Percentiles rank a stretch among this genome's conserved stretches.
Conservation (phyloP, 2,329 filamentous ascomycete species). For the Sphaceloma murrayae region DNA sequence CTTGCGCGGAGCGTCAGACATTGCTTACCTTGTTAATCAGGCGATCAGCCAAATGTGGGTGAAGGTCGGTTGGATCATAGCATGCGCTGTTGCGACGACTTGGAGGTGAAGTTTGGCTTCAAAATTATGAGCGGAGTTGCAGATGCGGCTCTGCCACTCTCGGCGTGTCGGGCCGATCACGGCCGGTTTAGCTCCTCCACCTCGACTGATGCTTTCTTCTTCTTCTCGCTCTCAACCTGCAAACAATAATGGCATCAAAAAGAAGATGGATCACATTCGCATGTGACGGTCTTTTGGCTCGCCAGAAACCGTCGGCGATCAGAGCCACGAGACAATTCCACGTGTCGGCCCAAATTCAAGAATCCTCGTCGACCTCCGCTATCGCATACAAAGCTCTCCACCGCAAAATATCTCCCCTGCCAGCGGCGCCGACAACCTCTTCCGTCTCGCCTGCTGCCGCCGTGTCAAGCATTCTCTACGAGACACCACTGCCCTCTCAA, state of each 20-base stretch:
- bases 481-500: slow-evolving; percentile 77
- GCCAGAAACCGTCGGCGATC: slow-evolving; percentile 13
- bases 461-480: slow-evolving; percentile 97
- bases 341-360: slow-evolving; percentile 26
- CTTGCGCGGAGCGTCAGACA: slow-evolving; percentile 77
- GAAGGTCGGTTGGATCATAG: too few relatives aligned
- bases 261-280: slow-evolving; percentile 19
- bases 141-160: slow-evolving; percentile 14
- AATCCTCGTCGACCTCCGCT: slow-evolving; percentile 72
- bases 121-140: slow-evolving; percentile 6
- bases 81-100: too few relatives aligned
- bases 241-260: slow-evolving; percentile 29
- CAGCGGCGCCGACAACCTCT: slow-evolving; percentile 57
- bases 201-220: slow-evolving; percentile 12
- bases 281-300: slow-evolving; percentile 17
- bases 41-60: too few relatives aligned
- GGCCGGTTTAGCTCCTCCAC: not conserved
- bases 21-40: too few relatives aligned
- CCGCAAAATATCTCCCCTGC: slow-evolving; percentile 76
- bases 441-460: slow-evolving; percentile 86
- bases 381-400: slow-evolving; percentile 96
- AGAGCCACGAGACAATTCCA: slow-evolving; percentile 18
- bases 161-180: slow-evolving; percentile 11
- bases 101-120: slow-evolving; percentile 1
- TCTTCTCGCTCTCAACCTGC: slow-evolving; percentile 5